Evolutionary conservation across 257 asterid species (phyloP).

Genomic region (Solanum megistacrolobum): DNA sequence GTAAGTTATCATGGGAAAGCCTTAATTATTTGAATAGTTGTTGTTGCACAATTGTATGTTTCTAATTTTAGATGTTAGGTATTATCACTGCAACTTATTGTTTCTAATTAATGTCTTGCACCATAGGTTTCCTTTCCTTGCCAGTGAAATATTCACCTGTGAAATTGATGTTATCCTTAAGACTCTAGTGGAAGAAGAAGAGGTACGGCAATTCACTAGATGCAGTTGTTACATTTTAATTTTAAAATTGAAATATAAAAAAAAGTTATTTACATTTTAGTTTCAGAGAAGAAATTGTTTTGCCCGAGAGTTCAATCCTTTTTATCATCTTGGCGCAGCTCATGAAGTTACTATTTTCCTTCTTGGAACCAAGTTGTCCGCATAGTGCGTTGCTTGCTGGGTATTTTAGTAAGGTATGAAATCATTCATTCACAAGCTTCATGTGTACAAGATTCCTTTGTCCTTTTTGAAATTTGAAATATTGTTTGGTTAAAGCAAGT

Average conservation of each 20-base stretch:
- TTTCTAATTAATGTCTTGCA: not conserved
- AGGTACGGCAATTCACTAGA: conserved; percentile 36
- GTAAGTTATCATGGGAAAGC: conserved; percentile 32
- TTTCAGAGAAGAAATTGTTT: conserved; percentile 1
- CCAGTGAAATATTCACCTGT: conserved; percentile 93
- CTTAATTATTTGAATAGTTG: not conserved
- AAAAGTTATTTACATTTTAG: not conserved
- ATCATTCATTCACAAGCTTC: not conserved
- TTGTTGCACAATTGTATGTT: not conserved
- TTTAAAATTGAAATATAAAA: conserved; percentile 5
- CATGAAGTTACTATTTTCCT: conserved; percentile 89
- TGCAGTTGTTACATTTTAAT: not conserved
- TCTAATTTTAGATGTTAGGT: not conserved
- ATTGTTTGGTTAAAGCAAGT: conserved; percentile 1
- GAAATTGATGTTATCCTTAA: conserved; percentile 97
- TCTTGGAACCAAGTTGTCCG: conserved; percentile 77
- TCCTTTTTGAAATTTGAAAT: not conserved
- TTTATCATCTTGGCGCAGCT: conserved; percentile 46
- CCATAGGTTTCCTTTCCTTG: conserved; percentile 87
- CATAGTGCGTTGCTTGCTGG: conserved; percentile 92
- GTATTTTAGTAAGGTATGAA: conserved; percentile 86
- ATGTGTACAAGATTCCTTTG: not conserved
- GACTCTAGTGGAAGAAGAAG: conserved; percentile 91
- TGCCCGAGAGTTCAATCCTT: conserved; percentile 5
- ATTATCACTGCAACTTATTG: conserved; percentile 6